phyloP scores from a whole-genome alignment of 2,329 filamentous ascomycete genomes.

The Fusarium chlamydosporum region DNA sequence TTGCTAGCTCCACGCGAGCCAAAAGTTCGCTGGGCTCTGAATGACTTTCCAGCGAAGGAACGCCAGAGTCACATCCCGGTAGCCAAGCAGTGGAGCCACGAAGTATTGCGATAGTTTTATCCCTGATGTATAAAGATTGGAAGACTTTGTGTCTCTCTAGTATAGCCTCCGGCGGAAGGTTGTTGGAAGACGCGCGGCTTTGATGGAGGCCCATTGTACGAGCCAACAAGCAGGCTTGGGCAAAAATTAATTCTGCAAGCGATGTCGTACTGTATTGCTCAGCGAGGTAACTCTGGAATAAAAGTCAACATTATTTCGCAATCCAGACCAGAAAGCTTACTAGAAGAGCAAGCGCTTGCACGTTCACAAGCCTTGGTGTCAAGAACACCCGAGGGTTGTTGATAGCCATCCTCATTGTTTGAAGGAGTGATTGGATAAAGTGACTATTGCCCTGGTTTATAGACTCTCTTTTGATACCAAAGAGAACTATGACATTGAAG shows the following conservation, averaged over 20 bases:
- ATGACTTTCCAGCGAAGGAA: conserved; percentile 16
- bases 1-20: conserved; percentile 45
- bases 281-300: conserved; percentile 44
- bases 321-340: conserved; percentile 15
- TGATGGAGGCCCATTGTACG: conserved; percentile 50
- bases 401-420: conserved; percentile 48
- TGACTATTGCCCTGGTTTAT: conserved; percentile 44
- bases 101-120: conserved; percentile 46
- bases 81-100: conserved; percentile 44
- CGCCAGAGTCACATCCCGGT: conserved; percentile 36
- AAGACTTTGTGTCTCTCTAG: conserved; percentile 47
- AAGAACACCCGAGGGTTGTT: conserved; percentile 49
- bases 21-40: conserved; percentile 8
- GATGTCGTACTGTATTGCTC: conserved; percentile 48
- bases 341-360: conserved; percentile 48
- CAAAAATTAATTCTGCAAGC: conserved; percentile 47
- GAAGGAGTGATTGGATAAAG: conserved; percentile 47
- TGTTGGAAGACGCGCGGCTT: conserved; percentile 22
- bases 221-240: conserved; percentile 48
- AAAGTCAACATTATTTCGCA: background rate
- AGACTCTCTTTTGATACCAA: conserved; percentile 47
- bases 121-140: conserved; percentile 47
- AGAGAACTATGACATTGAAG: conserved; percentile 47
- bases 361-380: conserved; percentile 47
- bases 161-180: conserved; percentile 21